Conservation (phyloP, 148 eudicot genomes). For the Vaccinium vitisidaea region DNA sequence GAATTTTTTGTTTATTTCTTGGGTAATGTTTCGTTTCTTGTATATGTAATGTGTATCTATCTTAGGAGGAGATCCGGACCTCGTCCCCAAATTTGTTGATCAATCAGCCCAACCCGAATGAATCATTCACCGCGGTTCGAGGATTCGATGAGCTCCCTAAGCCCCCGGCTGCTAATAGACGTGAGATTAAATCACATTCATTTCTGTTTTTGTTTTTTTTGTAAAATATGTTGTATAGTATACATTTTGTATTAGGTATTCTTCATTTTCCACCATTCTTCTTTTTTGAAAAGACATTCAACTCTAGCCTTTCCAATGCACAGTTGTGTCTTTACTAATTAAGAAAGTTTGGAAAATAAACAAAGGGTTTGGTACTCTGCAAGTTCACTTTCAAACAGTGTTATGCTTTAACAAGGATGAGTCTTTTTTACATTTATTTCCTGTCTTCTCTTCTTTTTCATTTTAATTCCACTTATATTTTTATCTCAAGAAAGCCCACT, state of each 20-base stretch:
- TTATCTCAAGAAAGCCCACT: slow-evolving; percentile 14
- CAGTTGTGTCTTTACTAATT: slow-evolving; percentile 17
- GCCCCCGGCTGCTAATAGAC: slow-evolving; percentile 78
- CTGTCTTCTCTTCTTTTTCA: slow-evolving; percentile 1
- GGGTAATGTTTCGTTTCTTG: background rate
- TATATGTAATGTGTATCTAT: background rate
- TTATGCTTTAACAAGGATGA: slow-evolving; percentile 16
- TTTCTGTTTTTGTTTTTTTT: too few relatives aligned
- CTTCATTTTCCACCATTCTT: background rate
- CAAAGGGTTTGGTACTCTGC: background rate
- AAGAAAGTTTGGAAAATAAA: background rate
- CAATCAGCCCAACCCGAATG: slow-evolving; percentile 54
- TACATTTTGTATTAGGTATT: background rate
- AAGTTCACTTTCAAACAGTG: slow-evolving; percentile 22
- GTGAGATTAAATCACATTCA: slow-evolving; percentile 41
- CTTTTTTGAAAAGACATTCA: background rate
- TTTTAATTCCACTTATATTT: background rate
- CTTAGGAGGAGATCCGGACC: slow-evolving; percentile 50
- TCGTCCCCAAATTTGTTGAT: slow-evolving; percentile 40
- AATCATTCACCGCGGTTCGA: slow-evolving; percentile 44
- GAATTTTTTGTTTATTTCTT: background rate
- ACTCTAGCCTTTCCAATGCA: slow-evolving; percentile 8
- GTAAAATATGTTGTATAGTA: background rate
- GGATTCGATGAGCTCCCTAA: slow-evolving; percentile 75
- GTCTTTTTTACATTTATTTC: slow-evolving; percentile 12